Evolutionary conservation across 345 rosid genomes (phyloP).

Genomic region (Sisymbrium altissimum): DNA sequence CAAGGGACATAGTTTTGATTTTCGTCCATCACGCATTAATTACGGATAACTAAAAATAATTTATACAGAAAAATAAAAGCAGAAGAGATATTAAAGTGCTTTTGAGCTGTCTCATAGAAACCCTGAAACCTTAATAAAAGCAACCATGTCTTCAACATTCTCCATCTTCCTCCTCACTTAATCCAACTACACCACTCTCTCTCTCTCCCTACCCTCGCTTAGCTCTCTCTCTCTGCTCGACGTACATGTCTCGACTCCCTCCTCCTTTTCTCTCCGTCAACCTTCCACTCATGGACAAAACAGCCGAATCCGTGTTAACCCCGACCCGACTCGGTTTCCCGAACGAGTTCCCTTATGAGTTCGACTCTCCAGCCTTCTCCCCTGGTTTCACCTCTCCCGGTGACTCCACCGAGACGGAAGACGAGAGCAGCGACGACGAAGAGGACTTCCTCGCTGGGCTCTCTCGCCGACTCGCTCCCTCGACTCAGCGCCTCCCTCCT

Average conservation of each 20-base stretch:
- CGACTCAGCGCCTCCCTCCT: constrained; percentile 43
- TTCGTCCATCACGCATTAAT: constrained; percentile 38
- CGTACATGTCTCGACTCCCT: not conserved
- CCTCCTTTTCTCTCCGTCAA: not conserved
- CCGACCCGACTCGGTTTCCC: constrained; percentile 44
- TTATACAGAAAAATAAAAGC: not conserved
- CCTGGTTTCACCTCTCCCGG: constrained; percentile 49
- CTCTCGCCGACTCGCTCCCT: constrained; percentile 61
- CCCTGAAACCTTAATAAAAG: constrained; percentile 41
- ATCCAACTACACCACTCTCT: not conserved
- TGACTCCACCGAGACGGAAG: constrained; percentile 50
- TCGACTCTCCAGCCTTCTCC: constrained; percentile 41
- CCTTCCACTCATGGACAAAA: constrained; percentile 7
- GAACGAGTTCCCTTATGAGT: constrained; percentile 61
- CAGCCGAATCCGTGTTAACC: not conserved
- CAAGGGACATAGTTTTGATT: constrained; percentile 15
- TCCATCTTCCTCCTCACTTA: constrained; percentile 25
- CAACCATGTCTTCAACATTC: constrained; percentile 36
- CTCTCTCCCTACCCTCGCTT: not conserved
- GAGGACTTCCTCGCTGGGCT: constrained; percentile 67
- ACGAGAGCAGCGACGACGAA: constrained; percentile 56
- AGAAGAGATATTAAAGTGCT: constrained; percentile 29
- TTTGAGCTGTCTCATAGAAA: constrained; percentile 40
- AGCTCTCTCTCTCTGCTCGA: not conserved
- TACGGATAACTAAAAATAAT: constrained; percentile 16